Evolutionary conservation across 2,329 filamentous ascomycete genomes (phyloP), one percentile per base, ranked within the genome.

Genomic region (Cytospora leucostoma): DNA sequence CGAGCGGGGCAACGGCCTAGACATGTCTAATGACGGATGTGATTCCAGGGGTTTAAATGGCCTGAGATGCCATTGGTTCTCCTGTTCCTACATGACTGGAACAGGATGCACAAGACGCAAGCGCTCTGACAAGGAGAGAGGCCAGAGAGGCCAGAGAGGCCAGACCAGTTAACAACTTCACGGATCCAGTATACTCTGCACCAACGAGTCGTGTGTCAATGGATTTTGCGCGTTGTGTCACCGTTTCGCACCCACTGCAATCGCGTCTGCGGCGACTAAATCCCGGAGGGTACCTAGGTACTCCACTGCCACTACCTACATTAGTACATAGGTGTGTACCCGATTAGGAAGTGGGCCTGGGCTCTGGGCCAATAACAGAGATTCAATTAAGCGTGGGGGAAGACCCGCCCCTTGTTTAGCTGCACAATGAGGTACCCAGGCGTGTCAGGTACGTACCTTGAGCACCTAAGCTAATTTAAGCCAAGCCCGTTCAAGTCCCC

Each of bases 251-350:
- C 10, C n/a, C n/a, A n/a, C 2, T 8, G 27, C 10, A 47, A 4
- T 12, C 44, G 44, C 58, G 53, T 53, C 49, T 38, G 35, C 38
- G 49, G 58, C 58, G 58, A 53, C 58, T 37, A 60, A 51, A 47
- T 54, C 53, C 50, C 35, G 54, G 50, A 52, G 34, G 3, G 6
- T 51, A 50, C 12, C 34, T n/a, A n/a, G n/a, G n/a, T n/a, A n/a
- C n/a, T n/a, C n/a, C n/a, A n/a, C n/a, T n/a, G n/a, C n/a, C 38
- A 47, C 19, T 17, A 19, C 37, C 58, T 57, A 38, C 58, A 53
- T n/a, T 54, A 27, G 27, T 27, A 27, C 27, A 4, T 27, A 27
- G 27, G 27, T 27, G 27, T 27, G 27, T 61, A 4, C 60, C 60
- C 35, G 47, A 62, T 53, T 32, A 50, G 55, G 56, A 53, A 53